phyloP scores from a whole-genome alignment of 352 stramenopile species.

The Phytopythium sindhum region DNA sequence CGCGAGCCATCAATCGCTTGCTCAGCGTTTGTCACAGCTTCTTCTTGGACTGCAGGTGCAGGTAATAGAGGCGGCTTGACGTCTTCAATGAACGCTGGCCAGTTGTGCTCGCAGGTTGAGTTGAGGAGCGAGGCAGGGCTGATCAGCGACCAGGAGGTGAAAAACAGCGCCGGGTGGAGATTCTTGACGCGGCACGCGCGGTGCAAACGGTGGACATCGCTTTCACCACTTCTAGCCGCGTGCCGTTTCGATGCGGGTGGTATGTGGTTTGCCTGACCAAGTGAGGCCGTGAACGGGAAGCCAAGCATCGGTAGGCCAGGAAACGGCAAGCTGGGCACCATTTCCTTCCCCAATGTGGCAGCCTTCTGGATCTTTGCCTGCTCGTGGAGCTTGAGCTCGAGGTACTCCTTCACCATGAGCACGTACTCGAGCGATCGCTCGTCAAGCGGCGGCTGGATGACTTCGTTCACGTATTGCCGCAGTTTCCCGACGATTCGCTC shows the following conservation, averaged over 20 bases:
- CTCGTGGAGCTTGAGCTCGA: slow-evolving; percentile 48
- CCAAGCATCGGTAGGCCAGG: not conserved
- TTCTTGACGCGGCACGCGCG: slow-evolving; percentile 36
- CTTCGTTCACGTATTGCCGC: slow-evolving; percentile 19
- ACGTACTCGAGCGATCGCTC: slow-evolving; percentile 45
- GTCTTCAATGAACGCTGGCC: slow-evolving; percentile 69
- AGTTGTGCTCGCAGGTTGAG: slow-evolving; percentile 81
- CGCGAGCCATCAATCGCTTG: not conserved
- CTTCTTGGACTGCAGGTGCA: not conserved
- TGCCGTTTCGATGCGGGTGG: not conserved
- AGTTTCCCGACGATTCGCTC: slow-evolving; percentile 37
- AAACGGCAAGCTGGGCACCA: not conserved
- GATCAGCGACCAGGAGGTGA: slow-evolving; percentile 81
- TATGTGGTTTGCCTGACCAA: not conserved
- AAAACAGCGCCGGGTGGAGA: slow-evolving; percentile 80
- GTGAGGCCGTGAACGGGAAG: not conserved
- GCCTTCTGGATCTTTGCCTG: slow-evolving; percentile 13
- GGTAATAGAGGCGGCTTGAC: slow-evolving; percentile 1
- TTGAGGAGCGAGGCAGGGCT: slow-evolving; percentile 54
- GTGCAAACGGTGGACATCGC: not conserved
- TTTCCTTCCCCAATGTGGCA: not conserved
- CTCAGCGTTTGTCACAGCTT: not conserved
- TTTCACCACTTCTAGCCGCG: not conserved
- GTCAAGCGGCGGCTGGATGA: slow-evolving; percentile 23
- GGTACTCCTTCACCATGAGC: slow-evolving; percentile 44